Conservation (phyloP, 78 protist species). For the Guillardia theta region DNA sequence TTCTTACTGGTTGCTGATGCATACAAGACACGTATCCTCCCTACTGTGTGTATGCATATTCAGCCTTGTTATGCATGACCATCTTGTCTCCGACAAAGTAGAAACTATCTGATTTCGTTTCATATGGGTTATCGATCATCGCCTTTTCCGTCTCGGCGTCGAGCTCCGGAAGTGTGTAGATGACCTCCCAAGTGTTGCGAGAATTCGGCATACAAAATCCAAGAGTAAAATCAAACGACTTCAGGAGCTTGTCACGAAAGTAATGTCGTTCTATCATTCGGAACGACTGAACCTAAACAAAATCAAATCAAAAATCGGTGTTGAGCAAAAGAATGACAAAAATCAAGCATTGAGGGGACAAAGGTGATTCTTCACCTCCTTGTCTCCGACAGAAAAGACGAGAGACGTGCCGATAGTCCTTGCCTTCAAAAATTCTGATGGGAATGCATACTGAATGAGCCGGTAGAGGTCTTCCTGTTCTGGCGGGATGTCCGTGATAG, state of each 20-base stretch:
- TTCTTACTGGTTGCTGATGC: too few species aligned
- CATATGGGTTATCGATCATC: slow-evolving; percentile 61
- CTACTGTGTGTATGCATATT: neutral
- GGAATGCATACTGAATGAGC: slow-evolving; percentile 57
- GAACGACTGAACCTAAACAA: slow-evolving; percentile 58
- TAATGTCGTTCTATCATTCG: slow-evolving; percentile 87
- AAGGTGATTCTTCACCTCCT: neutral
- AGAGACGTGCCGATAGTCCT: slow-evolving; percentile 20
- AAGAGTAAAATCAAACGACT: slow-evolving; percentile 75
- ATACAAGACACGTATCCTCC: too few species aligned
- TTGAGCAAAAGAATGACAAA: neutral
- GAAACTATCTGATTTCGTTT: slow-evolving; percentile 74
- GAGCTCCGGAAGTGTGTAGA: neutral
- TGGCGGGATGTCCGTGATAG: neutral
- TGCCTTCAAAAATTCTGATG: slow-evolving; percentile 38
- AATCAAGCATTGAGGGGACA: neutral
- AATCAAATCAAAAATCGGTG: neutral
- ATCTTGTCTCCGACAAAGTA: slow-evolving; percentile 75
- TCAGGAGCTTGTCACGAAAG: slow-evolving; percentile 68
- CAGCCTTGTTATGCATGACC: slow-evolving; percentile 82
- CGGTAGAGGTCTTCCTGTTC: neutral
- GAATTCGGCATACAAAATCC: slow-evolving; percentile 83
- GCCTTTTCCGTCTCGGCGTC: neutral
- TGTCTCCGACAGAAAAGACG: slow-evolving; percentile 65
- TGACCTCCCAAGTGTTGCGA: slow-evolving; percentile 61